phyloP scores from a whole-genome alignment of 2,329 filamentous ascomycete genomes.

The Trichoderma sp. region DNA sequence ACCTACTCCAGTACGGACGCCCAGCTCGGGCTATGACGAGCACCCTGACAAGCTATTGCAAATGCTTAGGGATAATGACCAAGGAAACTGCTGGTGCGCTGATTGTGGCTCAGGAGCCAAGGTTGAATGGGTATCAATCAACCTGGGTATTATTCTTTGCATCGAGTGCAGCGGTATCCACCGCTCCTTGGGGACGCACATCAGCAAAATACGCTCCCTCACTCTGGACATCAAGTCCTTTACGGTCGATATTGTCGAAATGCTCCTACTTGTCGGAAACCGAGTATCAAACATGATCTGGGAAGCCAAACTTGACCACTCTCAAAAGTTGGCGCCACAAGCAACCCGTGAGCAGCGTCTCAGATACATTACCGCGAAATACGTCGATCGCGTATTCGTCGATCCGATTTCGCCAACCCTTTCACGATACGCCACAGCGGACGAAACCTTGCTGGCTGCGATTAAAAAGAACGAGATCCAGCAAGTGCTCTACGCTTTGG shows the following conservation, averaged over 20 bases:
- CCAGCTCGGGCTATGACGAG: slow-evolving; percentile 75
- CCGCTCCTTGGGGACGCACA: slow-evolving; percentile 92
- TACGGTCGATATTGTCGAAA: slow-evolving; percentile 93
- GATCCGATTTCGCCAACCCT: slow-evolving; percentile 74
- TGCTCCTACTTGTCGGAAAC: slow-evolving; percentile 89
- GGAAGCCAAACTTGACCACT: slow-evolving; percentile 80
- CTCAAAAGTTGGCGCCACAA: slow-evolving; percentile 71
- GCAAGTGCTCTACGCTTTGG: slow-evolving; percentile 86
- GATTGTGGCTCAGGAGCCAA: slow-evolving; percentile 91
- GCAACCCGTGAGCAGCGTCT: slow-evolving; percentile 87
- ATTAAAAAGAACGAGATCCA: slow-evolving; percentile 97
- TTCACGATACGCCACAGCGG: slow-evolving; percentile 74
- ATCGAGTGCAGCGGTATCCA: slow-evolving; percentile 99
- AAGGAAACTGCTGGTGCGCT: slow-evolving; percentile 90
- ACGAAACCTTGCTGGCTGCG: slow-evolving; percentile 86
- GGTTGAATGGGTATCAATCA: slow-evolving; percentile 99
- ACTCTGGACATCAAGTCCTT: slow-evolving; percentile 96
- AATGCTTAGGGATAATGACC: slow-evolving; percentile 83
- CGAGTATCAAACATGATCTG: slow-evolving; percentile 95
- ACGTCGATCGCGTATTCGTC: slow-evolving; percentile 80
- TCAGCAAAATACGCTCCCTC: slow-evolving; percentile 93
- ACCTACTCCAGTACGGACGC: slow-evolving; percentile 68
- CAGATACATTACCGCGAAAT: slow-evolving; percentile 95
- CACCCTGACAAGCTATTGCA: slow-evolving; percentile 84
- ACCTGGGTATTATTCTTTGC: slow-evolving; percentile 91